These are phyloP conservation scores for Syzygium jambos DNA, from an alignment of 345 rosid genomes.

Conservation along the genomic window DNA sequence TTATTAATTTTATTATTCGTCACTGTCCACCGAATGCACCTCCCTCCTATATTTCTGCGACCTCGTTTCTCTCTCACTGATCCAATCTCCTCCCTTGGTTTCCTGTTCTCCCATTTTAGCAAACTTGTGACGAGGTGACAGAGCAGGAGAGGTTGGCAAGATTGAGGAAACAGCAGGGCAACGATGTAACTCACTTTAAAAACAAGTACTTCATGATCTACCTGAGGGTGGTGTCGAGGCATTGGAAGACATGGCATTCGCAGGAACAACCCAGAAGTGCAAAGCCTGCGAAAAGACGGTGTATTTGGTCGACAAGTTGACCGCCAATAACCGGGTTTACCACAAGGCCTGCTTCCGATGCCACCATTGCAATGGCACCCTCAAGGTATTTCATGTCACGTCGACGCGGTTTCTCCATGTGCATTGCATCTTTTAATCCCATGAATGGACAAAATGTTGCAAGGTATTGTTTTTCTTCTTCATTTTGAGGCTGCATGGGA, in stretches of 20 bases:
- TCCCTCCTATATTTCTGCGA: background rate
- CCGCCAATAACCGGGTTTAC: constrained; percentile 39
- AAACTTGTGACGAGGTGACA: background rate
- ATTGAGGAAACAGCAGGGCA: background rate
- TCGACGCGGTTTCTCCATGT: background rate
- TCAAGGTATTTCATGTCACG: constrained; percentile 26
- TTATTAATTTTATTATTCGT: background rate
- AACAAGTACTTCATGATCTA: background rate
- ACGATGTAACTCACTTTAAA: background rate
- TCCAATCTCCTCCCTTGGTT: background rate
- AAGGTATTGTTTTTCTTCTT: background rate
- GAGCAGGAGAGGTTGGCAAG: background rate
- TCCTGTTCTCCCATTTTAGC: background rate
- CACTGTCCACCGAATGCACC: background rate
- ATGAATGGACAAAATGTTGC: background rate
- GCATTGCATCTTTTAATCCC: background rate
- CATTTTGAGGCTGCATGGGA: background rate
- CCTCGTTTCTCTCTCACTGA: background rate
- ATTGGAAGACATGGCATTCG: constrained; percentile 23
- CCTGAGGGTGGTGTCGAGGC: background rate
- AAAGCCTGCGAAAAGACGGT: constrained; percentile 52
- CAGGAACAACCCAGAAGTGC: constrained; percentile 49
- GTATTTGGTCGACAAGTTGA: constrained; percentile 49
- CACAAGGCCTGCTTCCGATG: constrained; percentile 62
- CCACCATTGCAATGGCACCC: constrained; percentile 57